Evolutionary conservation across 2,329 filamentous ascomycete genomes (phyloP), one percentile per base, ranked within the genome.

Genomic region (Madurella mycetomatis): DNA sequence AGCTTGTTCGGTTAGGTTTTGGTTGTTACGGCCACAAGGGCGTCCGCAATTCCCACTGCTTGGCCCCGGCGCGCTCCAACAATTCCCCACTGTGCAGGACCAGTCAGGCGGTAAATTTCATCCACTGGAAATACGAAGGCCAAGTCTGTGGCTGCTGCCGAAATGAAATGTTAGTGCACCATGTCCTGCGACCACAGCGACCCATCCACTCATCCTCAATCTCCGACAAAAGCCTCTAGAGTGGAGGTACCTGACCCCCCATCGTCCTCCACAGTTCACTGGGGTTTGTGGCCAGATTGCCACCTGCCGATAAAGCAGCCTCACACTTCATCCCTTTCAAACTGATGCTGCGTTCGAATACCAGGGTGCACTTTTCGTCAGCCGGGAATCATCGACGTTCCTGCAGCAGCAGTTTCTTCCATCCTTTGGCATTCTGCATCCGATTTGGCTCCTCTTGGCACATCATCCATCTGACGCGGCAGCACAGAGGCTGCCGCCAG

Each of bases 281-380:
- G 39, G 25, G 32, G 40, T 51, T 59, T 58, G 54, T 61, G 61
- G 61, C 59, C 61, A 63, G 48, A 57, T 61, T 59, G 56, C 54
- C 59, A 51, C 47, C 54, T 46, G 34, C 31, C 18, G 43, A n/a
- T 15, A 19, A 37, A 9, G 34, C 34, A 13, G 12, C 31, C 46
- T 45, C 19, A 18, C 25, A 7, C 47, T 46, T 47, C 31, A 18
- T 45, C 44, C 41, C 41, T 45, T 31, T 18, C 11, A 12, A 12
- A n/a, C 17, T 47, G 19, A 15, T 19, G 4, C 9, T 19, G 18
- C 17, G 15, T 41, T 41, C 40, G 17, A 17, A 41, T 41, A 17
- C 19, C 16, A n/a, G 16, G 16, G 7, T 43, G 16, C 17, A 25
- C 8, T 19, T 19, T 16, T 12, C 41, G 11, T 1, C 5, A 13